Evolutionary conservation across 805 yeast species (phyloP).

Genomic region (Yamadazyma nakazawae): DNA sequence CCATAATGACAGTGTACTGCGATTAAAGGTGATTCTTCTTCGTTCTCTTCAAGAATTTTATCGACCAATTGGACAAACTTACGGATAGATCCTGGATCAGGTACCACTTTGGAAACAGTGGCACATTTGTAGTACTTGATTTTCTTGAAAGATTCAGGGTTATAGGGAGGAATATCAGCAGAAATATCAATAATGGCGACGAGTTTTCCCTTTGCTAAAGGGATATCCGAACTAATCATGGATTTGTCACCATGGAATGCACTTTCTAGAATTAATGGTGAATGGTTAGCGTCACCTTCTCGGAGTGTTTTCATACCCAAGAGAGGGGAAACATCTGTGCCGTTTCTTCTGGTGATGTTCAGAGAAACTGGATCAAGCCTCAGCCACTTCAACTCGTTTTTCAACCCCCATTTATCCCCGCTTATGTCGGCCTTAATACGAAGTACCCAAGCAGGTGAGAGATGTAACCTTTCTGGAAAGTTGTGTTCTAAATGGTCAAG

Average conservation of each 20-base stretch:
- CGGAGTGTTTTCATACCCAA: constrained; percentile 74
- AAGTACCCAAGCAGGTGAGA: constrained; percentile 71
- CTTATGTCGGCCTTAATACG: constrained; percentile 57
- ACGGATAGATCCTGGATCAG: constrained; percentile 57
- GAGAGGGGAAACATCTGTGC: constrained; percentile 42
- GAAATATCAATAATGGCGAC: constrained; percentile 67
- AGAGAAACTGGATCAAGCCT: constrained; percentile 49
- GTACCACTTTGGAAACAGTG: constrained; percentile 75
- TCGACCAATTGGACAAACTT: constrained; percentile 54
- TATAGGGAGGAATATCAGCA: constrained; percentile 67
- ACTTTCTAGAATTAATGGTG: constrained; percentile 53
- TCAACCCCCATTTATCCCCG: constrained; percentile 77
- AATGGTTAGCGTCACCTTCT: constrained; percentile 58
- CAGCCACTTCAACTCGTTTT: constrained; percentile 73
- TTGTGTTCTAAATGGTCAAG: constrained; percentile 52
- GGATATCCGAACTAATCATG: not conserved
- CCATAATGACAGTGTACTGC: constrained; percentile 83
- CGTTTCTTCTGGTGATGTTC: constrained; percentile 34
- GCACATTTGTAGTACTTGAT: constrained; percentile 68
- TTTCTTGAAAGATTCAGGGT: constrained; percentile 51
- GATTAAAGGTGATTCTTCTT: constrained; percentile 34
- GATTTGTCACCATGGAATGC: constrained; percentile 28
- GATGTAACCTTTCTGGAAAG: constrained; percentile 46
- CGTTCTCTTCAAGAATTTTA: constrained; percentile 31
- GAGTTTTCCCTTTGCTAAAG: constrained; percentile 33